Evolutionary conservation across 169 alveolate species (phyloP).

Genomic region (Plasmodium falciparum): DNA sequence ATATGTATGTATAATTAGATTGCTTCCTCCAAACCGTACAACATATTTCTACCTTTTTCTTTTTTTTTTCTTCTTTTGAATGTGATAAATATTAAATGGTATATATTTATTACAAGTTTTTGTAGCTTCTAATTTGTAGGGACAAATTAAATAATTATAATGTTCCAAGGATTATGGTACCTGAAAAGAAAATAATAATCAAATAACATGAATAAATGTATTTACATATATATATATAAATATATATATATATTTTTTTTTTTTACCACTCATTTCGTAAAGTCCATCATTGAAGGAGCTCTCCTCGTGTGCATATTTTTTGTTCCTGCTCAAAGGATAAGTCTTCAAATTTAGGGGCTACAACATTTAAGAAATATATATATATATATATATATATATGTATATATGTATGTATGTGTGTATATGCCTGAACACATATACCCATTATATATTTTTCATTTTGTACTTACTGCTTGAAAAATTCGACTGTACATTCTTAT

Average conservation of each 20-base stretch:
- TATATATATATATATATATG: background rate
- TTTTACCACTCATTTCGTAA: constrained; percentile 51
- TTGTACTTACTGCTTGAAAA: constrained; percentile 24
- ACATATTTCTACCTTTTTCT: no score
- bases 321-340: constrained; percentile 35
- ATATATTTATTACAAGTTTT: no score
- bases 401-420: background rate
- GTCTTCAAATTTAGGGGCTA: constrained; percentile 52
- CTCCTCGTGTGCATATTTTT: constrained; percentile 53
- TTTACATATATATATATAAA: constrained; percentile 3
- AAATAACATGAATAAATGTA: background rate
- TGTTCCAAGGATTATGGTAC: constrained; percentile 53
- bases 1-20: no score
- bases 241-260: background rate
- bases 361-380: background rate
- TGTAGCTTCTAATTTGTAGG: no score
- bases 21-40: no score
- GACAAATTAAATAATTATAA: background rate
- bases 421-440: background rate
- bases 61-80: no score
- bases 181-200: constrained; percentile 11
- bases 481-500: constrained; percentile 31
- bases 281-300: constrained; percentile 23
- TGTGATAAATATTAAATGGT: no score
- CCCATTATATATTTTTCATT: background rate